phyloP scores from a whole-genome alignment of 495 filamentous ascomycete species.

The Copromyces sp. region DNA sequence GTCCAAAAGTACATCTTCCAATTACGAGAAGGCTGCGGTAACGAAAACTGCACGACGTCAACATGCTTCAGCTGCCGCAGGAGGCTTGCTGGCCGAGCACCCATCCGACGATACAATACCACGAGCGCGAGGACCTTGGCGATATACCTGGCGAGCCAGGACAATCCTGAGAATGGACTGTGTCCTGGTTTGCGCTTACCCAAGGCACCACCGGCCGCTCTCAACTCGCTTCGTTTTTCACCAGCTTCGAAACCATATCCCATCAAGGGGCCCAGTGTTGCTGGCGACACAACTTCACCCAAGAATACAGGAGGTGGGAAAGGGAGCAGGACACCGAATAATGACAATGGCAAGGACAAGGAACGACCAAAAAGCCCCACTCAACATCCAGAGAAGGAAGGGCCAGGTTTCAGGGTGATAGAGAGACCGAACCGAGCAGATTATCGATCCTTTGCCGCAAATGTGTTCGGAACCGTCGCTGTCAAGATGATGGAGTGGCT shows the following conservation, averaged over 20 bases:
- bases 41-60: constrained; percentile 56
- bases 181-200: constrained; percentile 46
- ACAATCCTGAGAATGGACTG: constrained; percentile 63
- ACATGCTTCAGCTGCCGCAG: constrained; percentile 74
- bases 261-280: constrained; percentile 1
- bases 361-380: background rate
- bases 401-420: constrained; percentile 17
- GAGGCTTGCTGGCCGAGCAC: constrained; percentile 50
- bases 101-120: constrained; percentile 60
- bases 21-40: constrained; percentile 71
- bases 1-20: constrained; percentile 64
- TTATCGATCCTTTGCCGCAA: constrained; percentile 75
- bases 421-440: constrained; percentile 51
- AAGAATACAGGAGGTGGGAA: constrained; percentile 3
- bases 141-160: constrained; percentile 65
- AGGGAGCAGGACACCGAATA: background rate
- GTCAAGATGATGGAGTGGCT: constrained; percentile 76
- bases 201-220: constrained; percentile 27
- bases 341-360: background rate
- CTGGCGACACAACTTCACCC: background rate
- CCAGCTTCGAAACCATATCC: constrained; percentile 17
- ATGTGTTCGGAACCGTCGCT: constrained; percentile 66
- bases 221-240: constrained; percentile 28
- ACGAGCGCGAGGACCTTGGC: constrained; percentile 70
- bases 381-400: constrained; percentile 6